Evolutionary conservation across 1,284 basidiomycete species (phyloP).

Genomic region (Xerocomus amazonicus): DNA sequence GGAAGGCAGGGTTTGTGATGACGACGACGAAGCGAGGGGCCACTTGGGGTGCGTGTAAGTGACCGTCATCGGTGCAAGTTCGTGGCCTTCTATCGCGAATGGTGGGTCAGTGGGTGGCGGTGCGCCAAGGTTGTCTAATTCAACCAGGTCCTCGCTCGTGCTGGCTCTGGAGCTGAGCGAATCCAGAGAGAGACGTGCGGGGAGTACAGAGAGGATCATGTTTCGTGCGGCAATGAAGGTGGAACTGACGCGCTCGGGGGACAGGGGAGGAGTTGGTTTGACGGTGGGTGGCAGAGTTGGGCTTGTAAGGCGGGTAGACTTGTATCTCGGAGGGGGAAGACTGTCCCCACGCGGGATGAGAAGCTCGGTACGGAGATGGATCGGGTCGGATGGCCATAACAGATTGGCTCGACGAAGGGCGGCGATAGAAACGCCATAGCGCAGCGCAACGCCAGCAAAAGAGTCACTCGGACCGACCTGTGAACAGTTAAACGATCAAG

Average conservation of each 20-base stretch:
- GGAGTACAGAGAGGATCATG: slow-evolving; percentile 26
- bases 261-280: slow-evolving; percentile 2
- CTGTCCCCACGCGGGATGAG: slow-evolving; percentile 57
- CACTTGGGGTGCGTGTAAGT: slow-evolving; percentile 1
- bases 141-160: slow-evolving; percentile 31
- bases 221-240: slow-evolving; percentile 25
- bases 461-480: slow-evolving; percentile 75
- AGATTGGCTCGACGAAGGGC: slow-evolving; percentile 86
- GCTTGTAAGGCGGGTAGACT: background rate
- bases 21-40: background rate
- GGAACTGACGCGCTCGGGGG: slow-evolving; percentile 14
- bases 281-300: background rate
- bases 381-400: slow-evolving; percentile 85
- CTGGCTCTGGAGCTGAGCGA: slow-evolving; percentile 30
- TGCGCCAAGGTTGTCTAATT: slow-evolving; percentile 22
- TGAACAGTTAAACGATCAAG: background rate
- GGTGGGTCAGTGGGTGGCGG: background rate
- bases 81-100: slow-evolving; percentile 9
- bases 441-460: slow-evolving; percentile 79
- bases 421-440: slow-evolving; percentile 80
- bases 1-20: slow-evolving; percentile 3
- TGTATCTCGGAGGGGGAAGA: slow-evolving; percentile 3
- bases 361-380: slow-evolving; percentile 79
- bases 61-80: slow-evolving; percentile 15
- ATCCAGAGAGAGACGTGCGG: slow-evolving; percentile 32